A percentile compares a stretch with the other conserved stretches of the same genome.
Evolutionary conservation across 73 alveolate genomes (phyloP).

Genomic region (Loxodes magnus): DNA sequence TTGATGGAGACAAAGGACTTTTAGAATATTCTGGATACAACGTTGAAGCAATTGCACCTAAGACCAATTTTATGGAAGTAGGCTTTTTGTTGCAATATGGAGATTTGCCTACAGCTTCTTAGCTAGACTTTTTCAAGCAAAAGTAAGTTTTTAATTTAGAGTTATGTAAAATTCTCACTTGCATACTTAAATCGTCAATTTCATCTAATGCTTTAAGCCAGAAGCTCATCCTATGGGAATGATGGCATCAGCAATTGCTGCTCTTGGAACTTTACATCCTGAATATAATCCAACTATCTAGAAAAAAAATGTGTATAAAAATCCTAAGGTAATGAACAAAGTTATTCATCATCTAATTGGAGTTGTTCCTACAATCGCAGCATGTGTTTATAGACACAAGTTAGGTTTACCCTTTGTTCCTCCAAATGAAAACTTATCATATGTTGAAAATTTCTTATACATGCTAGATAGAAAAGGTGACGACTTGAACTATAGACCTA

Average conservation of each 20-base stretch:
- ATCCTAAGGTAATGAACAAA: constrained; percentile 43
- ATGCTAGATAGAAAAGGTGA: constrained; percentile 69
- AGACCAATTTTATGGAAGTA: constrained; percentile 67
- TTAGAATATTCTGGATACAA: constrained; percentile 89
- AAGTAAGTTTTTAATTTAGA: too few relatives aligned
- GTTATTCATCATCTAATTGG: constrained; percentile 53
- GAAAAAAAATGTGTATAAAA: constrained; percentile 42
- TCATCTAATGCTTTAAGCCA: constrained; percentile 64
- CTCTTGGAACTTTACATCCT: constrained; percentile 76
- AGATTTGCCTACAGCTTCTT: constrained; percentile 71
- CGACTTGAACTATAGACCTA: constrained; percentile 46
- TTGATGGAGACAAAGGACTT: constrained; percentile 87
- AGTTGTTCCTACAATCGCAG: constrained; percentile 66
- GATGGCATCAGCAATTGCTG: constrained; percentile 72
- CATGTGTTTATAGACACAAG: constrained; percentile 62
- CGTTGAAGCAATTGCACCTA: constrained; percentile 78
- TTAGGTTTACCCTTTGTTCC: constrained; percentile 56
- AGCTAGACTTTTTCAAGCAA: constrained; percentile 21
- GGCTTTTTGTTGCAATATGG: constrained; percentile 77
- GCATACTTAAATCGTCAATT: constrained; percentile 14
- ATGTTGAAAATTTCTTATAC: constrained; percentile 78
- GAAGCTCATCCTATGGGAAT: constrained; percentile 96
- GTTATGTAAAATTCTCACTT: not conserved
- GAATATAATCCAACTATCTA: constrained; percentile 83
- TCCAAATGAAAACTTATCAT: constrained; percentile 52